These are phyloP conservation scores for Lactuca saligna DNA, from an alignment of 129 eudicot genomes.

Conservation along the genomic window DNA sequence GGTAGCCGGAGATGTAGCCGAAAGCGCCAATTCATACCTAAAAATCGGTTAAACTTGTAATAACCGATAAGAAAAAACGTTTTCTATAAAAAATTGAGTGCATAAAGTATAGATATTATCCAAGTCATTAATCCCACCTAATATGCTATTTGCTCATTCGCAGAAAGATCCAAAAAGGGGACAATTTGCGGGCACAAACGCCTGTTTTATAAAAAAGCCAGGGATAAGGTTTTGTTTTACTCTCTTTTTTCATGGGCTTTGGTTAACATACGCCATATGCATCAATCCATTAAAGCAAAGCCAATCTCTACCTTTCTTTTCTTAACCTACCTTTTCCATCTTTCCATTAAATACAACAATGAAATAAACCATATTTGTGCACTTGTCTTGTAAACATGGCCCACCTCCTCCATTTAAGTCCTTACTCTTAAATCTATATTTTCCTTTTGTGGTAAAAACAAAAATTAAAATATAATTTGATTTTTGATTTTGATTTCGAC, in stretches of 20 bases:
- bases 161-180: constrained; percentile 36
- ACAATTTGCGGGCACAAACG: constrained; percentile 36
- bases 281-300: constrained; percentile 37
- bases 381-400: constrained; percentile 17
- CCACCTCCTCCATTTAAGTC: constrained; percentile 26
- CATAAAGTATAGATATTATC: too few species aligned
- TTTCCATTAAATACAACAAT: constrained; percentile 21
- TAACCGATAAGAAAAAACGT: too few species aligned
- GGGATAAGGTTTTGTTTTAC: constrained; percentile 43
- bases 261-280: constrained; percentile 50
- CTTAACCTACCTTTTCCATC: constrained; percentile 28
- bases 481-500: constrained; percentile 3
- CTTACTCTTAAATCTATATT: constrained; percentile 21
- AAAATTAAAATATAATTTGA: neutral
- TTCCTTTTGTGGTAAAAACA: constrained; percentile 10
- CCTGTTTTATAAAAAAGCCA: constrained; percentile 24
- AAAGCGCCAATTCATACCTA: too few species aligned
- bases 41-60: too few species aligned
- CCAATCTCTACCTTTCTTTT: constrained; percentile 40
- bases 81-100: too few species aligned
- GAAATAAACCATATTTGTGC: constrained; percentile 26
- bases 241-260: constrained; percentile 40
- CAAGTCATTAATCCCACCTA: neutral
- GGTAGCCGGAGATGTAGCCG: too few species aligned
- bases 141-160: constrained; percentile 5